A percentile compares a stretch with the other conserved stretches of the same genome.
These are phyloP conservation scores for Myxozyma neglecta DNA, from an alignment of 805 yeast species.

Conservation along the genomic window DNA sequence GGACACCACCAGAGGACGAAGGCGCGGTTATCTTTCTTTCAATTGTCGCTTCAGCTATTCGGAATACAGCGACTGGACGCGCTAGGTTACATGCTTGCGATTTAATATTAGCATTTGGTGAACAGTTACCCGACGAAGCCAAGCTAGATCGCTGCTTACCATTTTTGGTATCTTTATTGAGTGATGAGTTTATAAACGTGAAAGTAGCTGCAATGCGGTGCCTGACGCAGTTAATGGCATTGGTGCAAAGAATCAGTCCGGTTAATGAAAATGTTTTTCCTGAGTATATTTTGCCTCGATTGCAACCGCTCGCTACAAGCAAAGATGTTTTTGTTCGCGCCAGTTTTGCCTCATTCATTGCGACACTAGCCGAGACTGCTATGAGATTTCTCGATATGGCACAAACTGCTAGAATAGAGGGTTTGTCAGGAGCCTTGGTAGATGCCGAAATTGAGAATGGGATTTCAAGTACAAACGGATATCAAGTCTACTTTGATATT, in stretches of 20 bases:
- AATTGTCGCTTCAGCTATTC: conserved; percentile 57
- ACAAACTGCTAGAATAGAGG: conserved; percentile 44
- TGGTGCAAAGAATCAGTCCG: conserved; percentile 67
- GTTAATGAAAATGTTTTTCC: conserved; percentile 75
- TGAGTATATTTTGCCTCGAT: conserved; percentile 76
- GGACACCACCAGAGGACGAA: conserved; percentile 31
- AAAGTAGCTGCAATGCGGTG: conserved; percentile 64
- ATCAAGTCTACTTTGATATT: conserved; percentile 35
- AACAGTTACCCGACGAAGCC: conserved; percentile 73
- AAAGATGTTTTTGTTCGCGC: conserved; percentile 55
- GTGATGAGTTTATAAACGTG: conserved; percentile 65
- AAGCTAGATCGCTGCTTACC: conserved; percentile 87
- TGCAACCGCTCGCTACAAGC: conserved; percentile 48
- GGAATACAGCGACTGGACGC: conserved; percentile 60
- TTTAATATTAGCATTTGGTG: conserved; percentile 71
- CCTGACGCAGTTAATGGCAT: conserved; percentile 63
- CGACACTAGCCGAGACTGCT: conserved; percentile 67
- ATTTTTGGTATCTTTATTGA: conserved; percentile 67
- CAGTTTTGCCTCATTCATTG: conserved; percentile 70
- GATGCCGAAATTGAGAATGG: conserved; percentile 52
- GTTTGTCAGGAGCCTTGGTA: conserved; percentile 29
- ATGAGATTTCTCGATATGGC: conserved; percentile 61
- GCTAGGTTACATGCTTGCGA: conserved; percentile 72
- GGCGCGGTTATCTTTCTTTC: conserved; percentile 60
- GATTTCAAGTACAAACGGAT: conserved; percentile 32